Percentiles rank a stretch among this genome's conserved stretches.
Evolutionary conservation across 2,329 filamentous ascomycete species (phyloP).

Genomic region (Sporothrix sp.): DNA sequence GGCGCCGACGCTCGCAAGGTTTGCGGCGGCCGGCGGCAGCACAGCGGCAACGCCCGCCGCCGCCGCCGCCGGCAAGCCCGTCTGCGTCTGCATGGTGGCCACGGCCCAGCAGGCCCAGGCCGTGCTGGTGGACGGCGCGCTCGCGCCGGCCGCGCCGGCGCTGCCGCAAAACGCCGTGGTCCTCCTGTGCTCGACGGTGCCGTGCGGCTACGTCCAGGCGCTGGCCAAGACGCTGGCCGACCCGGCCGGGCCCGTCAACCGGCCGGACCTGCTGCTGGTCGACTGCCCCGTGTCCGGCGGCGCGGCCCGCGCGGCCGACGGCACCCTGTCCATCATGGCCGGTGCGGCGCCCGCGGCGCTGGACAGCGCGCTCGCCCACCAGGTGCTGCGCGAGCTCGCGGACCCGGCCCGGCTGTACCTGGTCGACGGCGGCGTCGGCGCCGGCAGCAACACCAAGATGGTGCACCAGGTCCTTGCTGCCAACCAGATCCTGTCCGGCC

Average conservation of each 20-base stretch:
- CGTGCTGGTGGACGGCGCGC: conserved; percentile 51
- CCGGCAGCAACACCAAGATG: conserved; percentile 53
- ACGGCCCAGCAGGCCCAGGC: conserved; percentile 51
- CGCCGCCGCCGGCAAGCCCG: conserved; percentile 48
- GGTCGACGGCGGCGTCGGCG: conserved; percentile 50
- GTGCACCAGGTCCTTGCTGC: conserved; percentile 54
- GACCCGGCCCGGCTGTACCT: conserved; percentile 52
- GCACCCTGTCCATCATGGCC: conserved; percentile 68
- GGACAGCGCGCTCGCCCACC: conserved; percentile 46
- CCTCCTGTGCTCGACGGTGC: conserved; percentile 61
- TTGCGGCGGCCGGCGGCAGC: conserved; percentile 51
- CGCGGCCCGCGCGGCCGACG: conserved; percentile 55
- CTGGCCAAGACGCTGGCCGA: conserved; percentile 47
- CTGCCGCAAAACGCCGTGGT: conserved; percentile 51
- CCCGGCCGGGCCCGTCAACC: conserved; percentile 42
- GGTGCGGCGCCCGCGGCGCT: conserved; percentile 49
- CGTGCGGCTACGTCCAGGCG: conserved; percentile 53
- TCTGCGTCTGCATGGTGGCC: conserved; percentile 67
- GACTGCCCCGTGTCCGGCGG: conserved; percentile 67
- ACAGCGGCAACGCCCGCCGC: conserved; percentile 50
- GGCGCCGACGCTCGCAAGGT: conserved; percentile 54
- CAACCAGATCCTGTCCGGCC: conserved; percentile 51
- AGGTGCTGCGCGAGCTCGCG: conserved; percentile 54
- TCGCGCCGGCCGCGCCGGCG: conserved; percentile 33
- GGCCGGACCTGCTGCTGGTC: conserved; percentile 56